phyloP scores from a whole-genome alignment of 108 stramenopile genomes.

The Cyclostephanos invisitatus region DNA sequence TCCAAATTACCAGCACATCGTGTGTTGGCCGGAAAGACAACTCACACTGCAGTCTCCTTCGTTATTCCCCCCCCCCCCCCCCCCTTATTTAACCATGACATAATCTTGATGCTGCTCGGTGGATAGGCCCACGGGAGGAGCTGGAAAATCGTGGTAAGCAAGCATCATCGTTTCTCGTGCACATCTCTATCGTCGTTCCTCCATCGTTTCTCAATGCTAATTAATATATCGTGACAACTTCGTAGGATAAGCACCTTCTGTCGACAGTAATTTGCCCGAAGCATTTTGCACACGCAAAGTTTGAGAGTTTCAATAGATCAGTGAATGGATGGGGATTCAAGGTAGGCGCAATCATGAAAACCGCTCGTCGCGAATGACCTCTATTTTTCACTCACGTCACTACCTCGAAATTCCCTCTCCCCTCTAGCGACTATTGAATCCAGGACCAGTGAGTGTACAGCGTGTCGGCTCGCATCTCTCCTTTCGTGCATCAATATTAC shows the following conservation, averaged over 20 bases:
- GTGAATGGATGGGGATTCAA: constrained; percentile 57
- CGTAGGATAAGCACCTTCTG: constrained; percentile 23
- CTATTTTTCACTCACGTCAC: background rate
- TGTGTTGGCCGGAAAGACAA: constrained; percentile 15
- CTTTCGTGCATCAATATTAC: background rate
- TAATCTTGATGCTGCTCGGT: background rate
- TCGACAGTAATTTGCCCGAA: constrained; percentile 34
- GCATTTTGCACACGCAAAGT: constrained; percentile 35
- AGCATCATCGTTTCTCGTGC: background rate
- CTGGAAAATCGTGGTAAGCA: constrained; percentile 33
- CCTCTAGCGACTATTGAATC: constrained; percentile 19
- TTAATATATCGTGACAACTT: background rate
- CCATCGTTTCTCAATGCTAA: background rate
- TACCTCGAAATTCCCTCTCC: background rate
- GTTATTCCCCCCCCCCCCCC: background rate
- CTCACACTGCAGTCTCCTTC: background rate
- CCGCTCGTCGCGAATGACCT: background rate
- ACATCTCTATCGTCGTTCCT: background rate
- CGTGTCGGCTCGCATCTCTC: background rate
- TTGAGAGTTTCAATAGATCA: constrained; percentile 39
- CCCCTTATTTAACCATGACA: background rate
- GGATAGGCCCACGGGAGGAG: constrained; percentile 31
- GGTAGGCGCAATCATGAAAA: constrained; percentile 17
- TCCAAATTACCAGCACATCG: constrained; percentile 28
- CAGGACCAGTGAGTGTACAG: constrained; percentile 9